phyloP scores from a whole-genome alignment of 2,329 filamentous ascomycete species.

The Exophiala calicioides region DNA sequence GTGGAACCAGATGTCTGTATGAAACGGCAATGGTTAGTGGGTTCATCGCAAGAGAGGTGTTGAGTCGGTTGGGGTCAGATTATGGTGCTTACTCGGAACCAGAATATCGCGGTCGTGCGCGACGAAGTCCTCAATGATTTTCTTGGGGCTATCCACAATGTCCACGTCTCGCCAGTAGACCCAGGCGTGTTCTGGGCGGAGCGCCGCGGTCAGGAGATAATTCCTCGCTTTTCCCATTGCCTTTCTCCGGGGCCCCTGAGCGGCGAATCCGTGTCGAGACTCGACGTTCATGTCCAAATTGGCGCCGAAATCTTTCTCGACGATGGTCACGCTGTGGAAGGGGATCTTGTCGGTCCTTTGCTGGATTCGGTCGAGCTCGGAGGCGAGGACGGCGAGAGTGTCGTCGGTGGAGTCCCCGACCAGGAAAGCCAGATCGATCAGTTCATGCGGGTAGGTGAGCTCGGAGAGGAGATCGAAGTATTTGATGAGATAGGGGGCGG shows the following conservation, averaged over 20 bases:
- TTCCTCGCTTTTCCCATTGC: slow-evolving; percentile 88
- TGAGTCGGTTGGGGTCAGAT: slow-evolving; percentile 24
- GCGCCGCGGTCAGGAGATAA: slow-evolving; percentile 77
- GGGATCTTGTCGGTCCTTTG: slow-evolving; percentile 75
- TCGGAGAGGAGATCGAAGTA: slow-evolving; percentile 92
- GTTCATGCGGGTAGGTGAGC: slow-evolving; percentile 88
- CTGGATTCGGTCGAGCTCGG: slow-evolving; percentile 86
- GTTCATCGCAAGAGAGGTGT: not conserved
- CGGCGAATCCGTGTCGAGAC: slow-evolving; percentile 80
- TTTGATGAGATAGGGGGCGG: slow-evolving; percentile 75
- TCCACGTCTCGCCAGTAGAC: slow-evolving; percentile 99
- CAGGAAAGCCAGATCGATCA: slow-evolving; percentile 94
- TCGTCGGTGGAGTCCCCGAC: slow-evolving; percentile 91
- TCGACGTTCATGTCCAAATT: slow-evolving; percentile 75
- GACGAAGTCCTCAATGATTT: slow-evolving; percentile 92
- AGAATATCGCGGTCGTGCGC: slow-evolving; percentile 90
- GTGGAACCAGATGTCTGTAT: slow-evolving; percentile 92
- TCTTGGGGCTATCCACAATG: slow-evolving; percentile 83
- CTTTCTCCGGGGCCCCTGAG: slow-evolving; percentile 86
- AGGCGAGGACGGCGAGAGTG: slow-evolving; percentile 79
- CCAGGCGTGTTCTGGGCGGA: slow-evolving; percentile 96
- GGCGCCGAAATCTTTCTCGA: slow-evolving; percentile 88
- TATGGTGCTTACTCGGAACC: slow-evolving; percentile 76
- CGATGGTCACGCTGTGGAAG: slow-evolving; percentile 80
- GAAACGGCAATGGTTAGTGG: not conserved